A percentile compares a stretch with the other conserved stretches of the same genome.
These are phyloP conservation scores for Penicillium sp. DNA, from an alignment of 2,329 filamentous ascomycete genomes.

Conservation along the genomic window DNA sequence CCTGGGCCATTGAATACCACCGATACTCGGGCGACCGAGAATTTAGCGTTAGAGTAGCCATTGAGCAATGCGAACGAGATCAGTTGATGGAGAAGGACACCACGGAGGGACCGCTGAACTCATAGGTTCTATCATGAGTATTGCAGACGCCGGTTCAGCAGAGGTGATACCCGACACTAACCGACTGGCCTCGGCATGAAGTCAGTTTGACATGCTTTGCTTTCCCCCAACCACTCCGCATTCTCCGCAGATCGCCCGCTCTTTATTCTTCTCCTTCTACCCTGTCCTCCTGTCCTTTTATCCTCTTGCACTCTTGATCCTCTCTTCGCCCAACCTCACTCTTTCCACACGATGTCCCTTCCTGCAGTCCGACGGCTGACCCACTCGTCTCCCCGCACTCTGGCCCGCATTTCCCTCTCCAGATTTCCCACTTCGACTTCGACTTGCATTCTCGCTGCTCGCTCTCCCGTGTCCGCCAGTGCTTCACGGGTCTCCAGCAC, in stretches of 20 bases:
- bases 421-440: constrained; percentile 28
- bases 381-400: constrained; percentile 43
- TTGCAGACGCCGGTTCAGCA: too few relatives aligned
- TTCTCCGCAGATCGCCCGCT: constrained; percentile 4
- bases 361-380: constrained; percentile 44
- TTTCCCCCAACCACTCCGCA: constrained; percentile 18
- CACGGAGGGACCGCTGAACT: too few relatives aligned
- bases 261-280: constrained; percentile 4
- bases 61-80: too few relatives aligned
- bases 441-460: too few relatives aligned
- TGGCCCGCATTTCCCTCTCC: constrained; percentile 47
- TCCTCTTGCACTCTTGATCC: constrained; percentile 13
- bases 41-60: too few relatives aligned
- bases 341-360: constrained; percentile 39
- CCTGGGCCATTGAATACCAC: too few relatives aligned
- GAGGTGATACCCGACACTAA: constrained; percentile 27
- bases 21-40: too few relatives aligned
- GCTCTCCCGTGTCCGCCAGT: constrained; percentile 16
- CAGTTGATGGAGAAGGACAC: too few relatives aligned
- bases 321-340: constrained; percentile 35
- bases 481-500: constrained; percentile 21
- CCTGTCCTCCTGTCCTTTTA: constrained; percentile 2
- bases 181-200: constrained; percentile 28
- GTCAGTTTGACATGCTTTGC: constrained; percentile 19
- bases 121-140: too few relatives aligned